phyloP scores from a whole-genome alignment of 2,329 filamentous ascomycete genomes.

The Leptosphaerulina australis region DNA sequence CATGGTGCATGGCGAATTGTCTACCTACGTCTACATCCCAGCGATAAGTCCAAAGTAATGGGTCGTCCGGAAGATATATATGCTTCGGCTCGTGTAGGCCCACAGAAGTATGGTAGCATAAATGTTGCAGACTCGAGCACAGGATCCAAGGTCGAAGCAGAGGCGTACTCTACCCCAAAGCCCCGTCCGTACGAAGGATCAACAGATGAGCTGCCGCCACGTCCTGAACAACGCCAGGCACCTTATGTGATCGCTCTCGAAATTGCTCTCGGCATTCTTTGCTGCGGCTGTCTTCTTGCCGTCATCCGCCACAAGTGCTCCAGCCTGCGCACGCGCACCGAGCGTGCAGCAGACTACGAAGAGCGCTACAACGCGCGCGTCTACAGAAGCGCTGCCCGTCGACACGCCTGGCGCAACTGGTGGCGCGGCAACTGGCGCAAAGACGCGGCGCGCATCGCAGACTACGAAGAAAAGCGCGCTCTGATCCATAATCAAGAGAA shows the following conservation, averaged over 20 bases:
- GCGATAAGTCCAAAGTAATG: conserved; percentile 32
- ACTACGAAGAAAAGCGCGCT: conserved; percentile 60
- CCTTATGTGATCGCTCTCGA: conserved; percentile 51
- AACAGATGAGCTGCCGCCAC: conserved; percentile 27
- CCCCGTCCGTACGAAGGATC: conserved; percentile 24
- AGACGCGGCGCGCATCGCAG: conserved; percentile 40
- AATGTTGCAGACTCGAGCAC: conserved; percentile 18
- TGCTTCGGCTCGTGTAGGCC: conserved; percentile 26
- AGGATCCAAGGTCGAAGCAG: conserved; percentile 15
- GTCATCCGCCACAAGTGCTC: conserved; percentile 57
- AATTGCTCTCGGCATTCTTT: conserved; percentile 52
- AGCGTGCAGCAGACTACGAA: conserved; percentile 60
- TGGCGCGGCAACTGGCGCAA: conserved; percentile 50
- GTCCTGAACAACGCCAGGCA: conserved; percentile 30
- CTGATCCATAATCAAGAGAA: conserved; percentile 56
- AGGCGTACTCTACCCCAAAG: background rate
- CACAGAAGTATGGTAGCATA: conserved; percentile 28
- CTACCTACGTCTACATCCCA: conserved; percentile 38
- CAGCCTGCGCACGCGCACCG: conserved; percentile 57
- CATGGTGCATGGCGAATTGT: conserved; percentile 43
- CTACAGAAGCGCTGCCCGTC: conserved; percentile 60
- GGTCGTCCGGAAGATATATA: conserved; percentile 32
- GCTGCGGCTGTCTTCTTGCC: conserved; percentile 53
- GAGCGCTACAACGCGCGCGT: conserved; percentile 59
- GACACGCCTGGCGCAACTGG: conserved; percentile 58